A percentile compares a stretch with the other conserved stretches of the same genome.
These are phyloP conservation scores for Phanerochaete sordida DNA, from an alignment of 768 basidiomycete genomes.

Conservation along the genomic window DNA sequence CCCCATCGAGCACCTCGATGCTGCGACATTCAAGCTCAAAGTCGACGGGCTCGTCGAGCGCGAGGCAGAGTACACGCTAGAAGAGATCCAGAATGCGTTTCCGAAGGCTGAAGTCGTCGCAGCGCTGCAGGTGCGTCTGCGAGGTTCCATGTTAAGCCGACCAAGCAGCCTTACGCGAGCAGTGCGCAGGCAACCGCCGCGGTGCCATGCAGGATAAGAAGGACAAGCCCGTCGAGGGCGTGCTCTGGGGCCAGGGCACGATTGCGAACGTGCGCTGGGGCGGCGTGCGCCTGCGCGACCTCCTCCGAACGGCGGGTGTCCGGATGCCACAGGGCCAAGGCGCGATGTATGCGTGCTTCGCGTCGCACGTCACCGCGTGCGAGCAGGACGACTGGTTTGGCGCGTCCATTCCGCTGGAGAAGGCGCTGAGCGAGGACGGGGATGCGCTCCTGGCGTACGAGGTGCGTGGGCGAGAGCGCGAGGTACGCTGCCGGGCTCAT, in stretches of 20 bases:
- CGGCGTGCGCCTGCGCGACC: slow-evolving; percentile 53
- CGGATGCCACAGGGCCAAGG: background rate
- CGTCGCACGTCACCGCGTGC: slow-evolving; percentile 54
- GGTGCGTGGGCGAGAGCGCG: slow-evolving; percentile 28
- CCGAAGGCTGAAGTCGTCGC: slow-evolving; percentile 37
- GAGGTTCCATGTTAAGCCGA: background rate
- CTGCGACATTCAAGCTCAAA: slow-evolving; percentile 23
- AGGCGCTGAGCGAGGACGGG: slow-evolving; percentile 40
- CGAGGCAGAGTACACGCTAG: slow-evolving; percentile 19
- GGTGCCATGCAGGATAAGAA: slow-evolving; percentile 17
- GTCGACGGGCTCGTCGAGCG: slow-evolving; percentile 24
- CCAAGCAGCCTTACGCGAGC: background rate
- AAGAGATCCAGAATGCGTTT: slow-evolving; percentile 17
- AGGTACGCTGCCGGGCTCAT: background rate
- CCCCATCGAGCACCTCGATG: slow-evolving; percentile 20
- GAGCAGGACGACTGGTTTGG: slow-evolving; percentile 63
- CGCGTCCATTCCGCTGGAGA: slow-evolving; percentile 53
- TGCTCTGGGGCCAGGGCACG: slow-evolving; percentile 47
- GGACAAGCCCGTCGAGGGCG: slow-evolving; percentile 19
- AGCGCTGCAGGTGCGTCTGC: slow-evolving; percentile 46
- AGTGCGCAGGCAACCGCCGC: slow-evolving; percentile 27
- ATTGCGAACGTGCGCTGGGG: slow-evolving; percentile 67
- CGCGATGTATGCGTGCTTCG: slow-evolving; percentile 51
- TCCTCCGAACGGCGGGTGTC: slow-evolving; percentile 46
- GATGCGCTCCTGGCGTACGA: slow-evolving; percentile 62